These are phyloP conservation scores for Alternaria infectoria DNA, from an alignment of 2,329 filamentous ascomycete species.

Conservation along the genomic window DNA sequence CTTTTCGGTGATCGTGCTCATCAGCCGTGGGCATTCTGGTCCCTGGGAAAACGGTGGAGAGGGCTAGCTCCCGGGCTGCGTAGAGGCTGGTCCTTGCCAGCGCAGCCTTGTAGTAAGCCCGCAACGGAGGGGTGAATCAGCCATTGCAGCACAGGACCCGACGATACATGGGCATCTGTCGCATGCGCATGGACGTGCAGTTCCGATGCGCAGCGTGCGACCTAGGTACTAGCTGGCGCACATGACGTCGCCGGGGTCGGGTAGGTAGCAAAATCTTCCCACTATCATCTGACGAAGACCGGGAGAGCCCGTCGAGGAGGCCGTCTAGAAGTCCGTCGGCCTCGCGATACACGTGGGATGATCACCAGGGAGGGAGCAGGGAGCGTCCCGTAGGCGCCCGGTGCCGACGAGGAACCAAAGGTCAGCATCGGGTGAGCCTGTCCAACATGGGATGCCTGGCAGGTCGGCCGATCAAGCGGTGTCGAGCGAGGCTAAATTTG, in stretches of 20 bases:
- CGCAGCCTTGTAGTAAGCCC: conserved; percentile 7
- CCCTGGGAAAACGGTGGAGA: conserved; percentile 10
- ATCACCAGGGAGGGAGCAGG: conserved; percentile 21
- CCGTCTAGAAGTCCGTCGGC: conserved; percentile 1
- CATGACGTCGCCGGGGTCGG: conserved; percentile 21
- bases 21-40: conserved; percentile 3
- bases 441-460: conserved; percentile 16
- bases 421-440: background rate
- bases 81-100: conserved; percentile 21
- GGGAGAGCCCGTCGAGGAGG: conserved; percentile 16
- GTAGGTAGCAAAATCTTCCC: conserved; percentile 8
- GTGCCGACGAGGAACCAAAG: conserved; percentile 5
- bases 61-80: conserved; percentile 20
- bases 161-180: background rate
- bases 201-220: conserved; percentile 8
- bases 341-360: conserved; percentile 21
- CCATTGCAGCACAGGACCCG: background rate
- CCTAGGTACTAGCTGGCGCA: background rate
- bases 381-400: conserved; percentile 21
- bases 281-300: conserved; percentile 23
- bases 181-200: conserved; percentile 1
- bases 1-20: conserved; percentile 4
- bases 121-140: background rate
- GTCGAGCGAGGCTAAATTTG: conserved; percentile 2
- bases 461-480: conserved; percentile 15